Percentiles rank a stretch among this genome's conserved stretches.
Evolutionary conservation across 768 basidiomycete genomes (phyloP).

Genomic region (Mycena rebaudengoi): DNA sequence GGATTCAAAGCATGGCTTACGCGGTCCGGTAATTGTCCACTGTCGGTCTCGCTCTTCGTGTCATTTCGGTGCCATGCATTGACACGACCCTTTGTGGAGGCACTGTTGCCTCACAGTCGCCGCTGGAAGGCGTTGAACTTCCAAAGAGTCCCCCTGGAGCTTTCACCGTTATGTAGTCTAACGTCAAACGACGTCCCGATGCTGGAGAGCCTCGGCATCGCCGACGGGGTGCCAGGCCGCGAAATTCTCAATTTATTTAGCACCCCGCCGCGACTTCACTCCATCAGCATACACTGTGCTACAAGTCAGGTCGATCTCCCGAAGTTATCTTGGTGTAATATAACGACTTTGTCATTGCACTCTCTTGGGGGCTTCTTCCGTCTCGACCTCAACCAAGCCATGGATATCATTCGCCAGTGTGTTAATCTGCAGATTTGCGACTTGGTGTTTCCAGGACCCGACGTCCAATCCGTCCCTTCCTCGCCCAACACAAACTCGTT

Average conservation of each 20-base stretch:
- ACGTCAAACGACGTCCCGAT: background rate
- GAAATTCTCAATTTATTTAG: background rate
- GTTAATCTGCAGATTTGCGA: background rate
- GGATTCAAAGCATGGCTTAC: background rate
- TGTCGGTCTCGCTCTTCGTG: background rate
- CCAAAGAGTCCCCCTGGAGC: too few relatives aligned
- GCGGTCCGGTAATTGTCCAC: background rate
- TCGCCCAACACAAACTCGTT: background rate
- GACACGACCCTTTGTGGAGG: background rate
- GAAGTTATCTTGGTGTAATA: background rate
- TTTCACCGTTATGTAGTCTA: background rate
- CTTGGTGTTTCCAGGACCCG: background rate
- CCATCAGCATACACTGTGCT: background rate
- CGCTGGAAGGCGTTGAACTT: background rate
- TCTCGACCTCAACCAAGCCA: background rate
- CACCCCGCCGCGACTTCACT: background rate
- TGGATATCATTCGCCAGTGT: slow-evolving; percentile 2
- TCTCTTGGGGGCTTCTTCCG: background rate
- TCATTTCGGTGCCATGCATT: background rate
- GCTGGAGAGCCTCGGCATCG: background rate
- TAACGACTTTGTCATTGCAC: background rate
- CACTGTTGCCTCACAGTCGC: background rate
- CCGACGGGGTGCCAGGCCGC: background rate
- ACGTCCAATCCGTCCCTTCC: background rate
- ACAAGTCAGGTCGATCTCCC: background rate